Evolutionary conservation across 169 alveolate species (phyloP).

Genomic region (Plasmodium vivax): DNA sequence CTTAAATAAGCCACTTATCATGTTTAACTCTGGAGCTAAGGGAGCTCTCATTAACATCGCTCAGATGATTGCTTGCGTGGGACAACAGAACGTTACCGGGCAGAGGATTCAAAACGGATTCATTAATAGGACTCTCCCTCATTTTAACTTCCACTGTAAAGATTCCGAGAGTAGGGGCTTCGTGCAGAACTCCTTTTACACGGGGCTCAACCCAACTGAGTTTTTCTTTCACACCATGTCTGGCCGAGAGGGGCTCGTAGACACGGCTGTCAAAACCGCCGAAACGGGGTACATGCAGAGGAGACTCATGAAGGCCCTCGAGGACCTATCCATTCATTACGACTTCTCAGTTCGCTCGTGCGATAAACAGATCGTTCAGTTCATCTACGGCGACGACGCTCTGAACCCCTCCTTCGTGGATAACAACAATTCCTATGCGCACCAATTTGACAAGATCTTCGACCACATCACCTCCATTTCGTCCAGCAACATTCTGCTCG

Average conservation of each 20-base stretch:
- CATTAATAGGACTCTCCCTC: conserved; percentile 97
- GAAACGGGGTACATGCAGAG: conserved; percentile 99
- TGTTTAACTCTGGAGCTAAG: conserved; percentile 99
- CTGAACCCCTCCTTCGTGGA: conserved; percentile 89
- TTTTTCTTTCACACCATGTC: conserved; percentile 99
- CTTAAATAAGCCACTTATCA: conserved; percentile 94
- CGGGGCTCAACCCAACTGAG: conserved; percentile 96
- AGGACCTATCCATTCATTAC: conserved; percentile 96
- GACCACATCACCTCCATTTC: conserved; percentile 47
- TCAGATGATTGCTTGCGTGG: conserved; percentile 99
- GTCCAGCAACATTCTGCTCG: conserved; percentile 16
- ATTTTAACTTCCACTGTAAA: conserved; percentile 92
- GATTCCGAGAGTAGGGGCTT: conserved; percentile 98
- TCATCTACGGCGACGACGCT: conserved; percentile 99
- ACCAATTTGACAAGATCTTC: conserved; percentile 49
- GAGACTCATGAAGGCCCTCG: conserved; percentile 96
- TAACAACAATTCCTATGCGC: conserved; percentile 32
- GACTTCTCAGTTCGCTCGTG: conserved; percentile 97
- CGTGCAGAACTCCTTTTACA: conserved; percentile 95
- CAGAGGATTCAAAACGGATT: conserved; percentile 97
- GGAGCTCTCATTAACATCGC: conserved; percentile 97
- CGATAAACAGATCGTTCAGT: conserved; percentile 96
- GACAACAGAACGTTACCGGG: conserved; percentile 97
- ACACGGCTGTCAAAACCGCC: conserved; percentile 99
- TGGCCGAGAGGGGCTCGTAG: conserved; percentile 99